Evolutionary conservation across 345 rosid species (phyloP).

Genomic region (Lenwebbia sp.): DNA sequence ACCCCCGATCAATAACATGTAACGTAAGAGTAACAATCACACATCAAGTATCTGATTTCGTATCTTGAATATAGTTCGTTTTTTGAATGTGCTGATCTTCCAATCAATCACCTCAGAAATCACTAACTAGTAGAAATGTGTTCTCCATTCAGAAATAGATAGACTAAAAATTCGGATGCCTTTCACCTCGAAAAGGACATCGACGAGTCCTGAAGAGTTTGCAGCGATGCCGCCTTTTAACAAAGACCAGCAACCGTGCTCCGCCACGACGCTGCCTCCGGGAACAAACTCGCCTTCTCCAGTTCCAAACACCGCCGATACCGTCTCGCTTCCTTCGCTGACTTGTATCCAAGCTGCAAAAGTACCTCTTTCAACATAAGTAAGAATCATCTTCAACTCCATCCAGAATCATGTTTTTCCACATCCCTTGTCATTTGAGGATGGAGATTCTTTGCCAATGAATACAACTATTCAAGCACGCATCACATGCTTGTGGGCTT

Average conservation of each 20-base stretch:
- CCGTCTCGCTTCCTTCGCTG: constrained; percentile 23
- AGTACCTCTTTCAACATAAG: neutral
- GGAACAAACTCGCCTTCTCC: constrained; percentile 20
- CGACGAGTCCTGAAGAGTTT: constrained; percentile 31
- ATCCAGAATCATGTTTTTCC: neutral
- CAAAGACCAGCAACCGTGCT: constrained; percentile 67
- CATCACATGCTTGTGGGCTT: neutral
- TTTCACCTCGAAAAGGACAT: constrained; percentile 47
- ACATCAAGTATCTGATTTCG: neutral
- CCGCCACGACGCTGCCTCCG: constrained; percentile 39
- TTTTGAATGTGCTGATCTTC: neutral
- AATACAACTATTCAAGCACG: no score
- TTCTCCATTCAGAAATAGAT: neutral
- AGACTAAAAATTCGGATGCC: neutral
- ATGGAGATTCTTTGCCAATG: neutral
- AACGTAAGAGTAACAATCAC: neutral
- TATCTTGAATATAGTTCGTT: neutral
- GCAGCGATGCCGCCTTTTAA: constrained; percentile 65
- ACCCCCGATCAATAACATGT: neutral
- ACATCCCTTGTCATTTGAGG: neutral
- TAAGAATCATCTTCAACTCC: neutral
- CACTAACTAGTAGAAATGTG: neutral
- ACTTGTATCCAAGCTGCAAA: constrained; percentile 57
- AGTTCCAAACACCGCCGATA: constrained; percentile 29
- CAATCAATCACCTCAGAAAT: neutral